phyloP scores from a whole-genome alignment of 2,329 filamentous ascomycete genomes.

The Fusarium virguliforme region DNA sequence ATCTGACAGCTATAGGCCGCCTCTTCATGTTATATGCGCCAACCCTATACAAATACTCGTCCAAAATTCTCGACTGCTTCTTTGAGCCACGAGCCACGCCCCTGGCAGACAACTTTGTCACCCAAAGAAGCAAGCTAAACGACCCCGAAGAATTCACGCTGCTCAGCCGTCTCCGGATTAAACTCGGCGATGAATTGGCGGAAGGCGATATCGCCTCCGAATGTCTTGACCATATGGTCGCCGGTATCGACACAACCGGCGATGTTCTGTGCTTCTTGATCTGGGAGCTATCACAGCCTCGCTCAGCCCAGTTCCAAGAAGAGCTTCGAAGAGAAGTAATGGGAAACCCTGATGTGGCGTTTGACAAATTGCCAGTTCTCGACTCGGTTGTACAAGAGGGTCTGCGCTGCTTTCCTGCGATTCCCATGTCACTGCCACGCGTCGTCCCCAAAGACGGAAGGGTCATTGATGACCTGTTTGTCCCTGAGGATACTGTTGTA shows the following conservation, averaged over 20 bases:
- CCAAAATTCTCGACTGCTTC: conserved; percentile 62
- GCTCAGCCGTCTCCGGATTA: conserved; percentile 68
- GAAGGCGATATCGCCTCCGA: conserved; percentile 73
- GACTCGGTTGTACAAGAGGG: conserved; percentile 75
- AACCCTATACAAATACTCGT: conserved; percentile 63
- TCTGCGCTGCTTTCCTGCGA: conserved; percentile 73
- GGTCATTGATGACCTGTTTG: conserved; percentile 66
- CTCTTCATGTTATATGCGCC: conserved; percentile 71
- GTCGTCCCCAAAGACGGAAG: conserved; percentile 69
- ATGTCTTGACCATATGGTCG: conserved; percentile 79
- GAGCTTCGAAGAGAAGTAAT: conserved; percentile 68
- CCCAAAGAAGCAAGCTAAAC: conserved; percentile 63
- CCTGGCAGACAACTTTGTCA: conserved; percentile 71
- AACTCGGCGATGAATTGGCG: conserved; percentile 62
- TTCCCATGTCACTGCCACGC: conserved; percentile 75
- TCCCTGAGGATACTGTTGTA: conserved; percentile 69
- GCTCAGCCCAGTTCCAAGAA: conserved; percentile 65
- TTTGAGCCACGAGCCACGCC: conserved; percentile 70
- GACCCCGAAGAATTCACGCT: conserved; percentile 69
- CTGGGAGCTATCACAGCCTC: conserved; percentile 76
- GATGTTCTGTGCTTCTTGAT: conserved; percentile 78
- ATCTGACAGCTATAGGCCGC: conserved; percentile 62
- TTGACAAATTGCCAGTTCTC: conserved; percentile 70
- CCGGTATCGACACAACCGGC: conserved; percentile 79
- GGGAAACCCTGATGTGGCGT: conserved; percentile 55